phyloP scores from a whole-genome alignment of 495 filamentous ascomycete species.

The Bacidia gigantensis region DNA sequence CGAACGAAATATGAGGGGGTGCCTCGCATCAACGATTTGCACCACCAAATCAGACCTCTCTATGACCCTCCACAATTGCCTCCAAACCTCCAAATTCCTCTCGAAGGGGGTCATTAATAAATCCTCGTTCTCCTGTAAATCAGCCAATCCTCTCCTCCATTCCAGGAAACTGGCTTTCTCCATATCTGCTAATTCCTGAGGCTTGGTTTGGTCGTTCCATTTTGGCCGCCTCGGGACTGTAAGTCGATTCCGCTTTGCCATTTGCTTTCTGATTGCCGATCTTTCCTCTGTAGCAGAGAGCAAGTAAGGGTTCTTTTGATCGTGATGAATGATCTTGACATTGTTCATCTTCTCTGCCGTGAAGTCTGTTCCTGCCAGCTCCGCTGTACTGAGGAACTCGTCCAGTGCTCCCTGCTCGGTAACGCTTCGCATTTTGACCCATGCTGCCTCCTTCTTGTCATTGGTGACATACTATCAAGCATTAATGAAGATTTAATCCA shows the following conservation, averaged over 20 bases:
- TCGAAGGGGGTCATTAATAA: slow-evolving; percentile 98
- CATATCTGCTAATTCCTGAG: slow-evolving; percentile 59
- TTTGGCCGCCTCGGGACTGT: slow-evolving; percentile 82
- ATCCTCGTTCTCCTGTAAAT: slow-evolving; percentile 84
- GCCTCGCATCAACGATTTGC: slow-evolving; percentile 96
- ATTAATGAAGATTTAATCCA: background rate
- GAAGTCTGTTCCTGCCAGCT: slow-evolving; percentile 95
- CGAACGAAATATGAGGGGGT: slow-evolving; percentile 84
- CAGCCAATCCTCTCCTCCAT: slow-evolving; percentile 83
- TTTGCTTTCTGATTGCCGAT: slow-evolving; percentile 62
- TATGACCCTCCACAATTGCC: slow-evolving; percentile 96
- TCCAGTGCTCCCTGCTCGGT: slow-evolving; percentile 95
- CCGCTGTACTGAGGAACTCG: slow-evolving; percentile 72
- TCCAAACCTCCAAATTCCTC: slow-evolving; percentile 94
- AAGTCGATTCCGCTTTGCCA: slow-evolving; percentile 56
- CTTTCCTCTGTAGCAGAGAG: slow-evolving; percentile 80
- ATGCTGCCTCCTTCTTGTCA: slow-evolving; percentile 53
- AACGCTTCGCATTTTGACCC: slow-evolving; percentile 96
- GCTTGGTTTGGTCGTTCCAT: slow-evolving; percentile 78
- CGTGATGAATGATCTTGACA: slow-evolving; percentile 92
- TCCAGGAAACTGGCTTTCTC: slow-evolving; percentile 73
- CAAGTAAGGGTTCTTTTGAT: slow-evolving; percentile 90
- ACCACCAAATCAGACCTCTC: slow-evolving; percentile 92
- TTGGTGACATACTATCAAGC: slow-evolving; percentile 49
- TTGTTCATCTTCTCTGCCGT: slow-evolving; percentile 98